Evolutionary conservation across 202 grass and related monocot species (phyloP).

Genomic region (Setaria viridis): DNA sequence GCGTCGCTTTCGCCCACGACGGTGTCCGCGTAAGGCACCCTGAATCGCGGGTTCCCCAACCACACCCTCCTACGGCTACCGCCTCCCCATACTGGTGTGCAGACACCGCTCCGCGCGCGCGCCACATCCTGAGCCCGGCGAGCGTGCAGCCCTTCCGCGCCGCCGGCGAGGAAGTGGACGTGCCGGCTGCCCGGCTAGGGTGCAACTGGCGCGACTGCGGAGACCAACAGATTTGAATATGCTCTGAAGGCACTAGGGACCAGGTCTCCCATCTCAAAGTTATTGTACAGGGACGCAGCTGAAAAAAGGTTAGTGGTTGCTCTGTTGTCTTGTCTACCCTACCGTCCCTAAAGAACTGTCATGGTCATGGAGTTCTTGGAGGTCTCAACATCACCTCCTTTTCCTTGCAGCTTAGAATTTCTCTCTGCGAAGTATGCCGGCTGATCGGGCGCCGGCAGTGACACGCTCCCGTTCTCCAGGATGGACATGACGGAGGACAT

Average conservation of each 20-base stretch:
- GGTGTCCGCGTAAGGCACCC: too few relatives aligned
- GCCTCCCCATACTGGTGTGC: too few relatives aligned
- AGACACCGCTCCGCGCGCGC: too few relatives aligned
- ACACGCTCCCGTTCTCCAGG: constrained; percentile 44
- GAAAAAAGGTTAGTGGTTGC: background rate
- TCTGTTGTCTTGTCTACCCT: background rate
- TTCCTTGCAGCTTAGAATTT: background rate
- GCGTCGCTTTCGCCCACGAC: too few relatives aligned
- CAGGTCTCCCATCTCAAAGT: background rate
- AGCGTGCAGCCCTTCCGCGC: background rate
- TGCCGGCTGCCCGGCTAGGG: too few relatives aligned
- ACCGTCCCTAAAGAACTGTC: constrained; percentile 47
- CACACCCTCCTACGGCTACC: too few relatives aligned
- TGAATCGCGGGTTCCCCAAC: too few relatives aligned
- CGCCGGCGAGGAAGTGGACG: background rate
- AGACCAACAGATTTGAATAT: background rate
- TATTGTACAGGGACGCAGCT: background rate
- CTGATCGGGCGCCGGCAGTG: constrained; percentile 28
- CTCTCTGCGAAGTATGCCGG: constrained; percentile 36
- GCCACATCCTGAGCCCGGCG: too few relatives aligned
- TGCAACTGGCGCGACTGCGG: background rate
- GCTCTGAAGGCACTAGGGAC: background rate
- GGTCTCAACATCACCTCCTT: constrained; percentile 5
- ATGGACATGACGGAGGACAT: constrained; percentile 60
- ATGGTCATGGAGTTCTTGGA: constrained; percentile 46